Evolutionary conservation across 805 yeast species (phyloP), one percentile per base, ranked within the genome.

Genomic region (Pichia membranifaciens): DNA sequence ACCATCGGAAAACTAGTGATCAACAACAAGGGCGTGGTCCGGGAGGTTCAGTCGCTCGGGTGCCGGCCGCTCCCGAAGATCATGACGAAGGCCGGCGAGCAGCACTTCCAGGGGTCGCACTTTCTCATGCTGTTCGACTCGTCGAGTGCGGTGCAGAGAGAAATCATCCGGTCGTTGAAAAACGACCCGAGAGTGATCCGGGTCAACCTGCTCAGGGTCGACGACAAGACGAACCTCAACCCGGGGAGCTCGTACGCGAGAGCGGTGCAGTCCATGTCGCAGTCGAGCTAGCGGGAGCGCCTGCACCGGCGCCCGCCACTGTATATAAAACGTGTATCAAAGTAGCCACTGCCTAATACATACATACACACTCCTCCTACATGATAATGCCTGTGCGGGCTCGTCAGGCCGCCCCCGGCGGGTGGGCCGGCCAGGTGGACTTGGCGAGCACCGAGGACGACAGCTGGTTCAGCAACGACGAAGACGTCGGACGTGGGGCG

Each of bases 181-280:
- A 78, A 81, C 51, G 99, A 91, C 65, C 97, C 98, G 25, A 83
- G 98, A 69, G 84, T 93, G 53, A 78, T 91, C 50, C 77, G 96
- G 61, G 79, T 91, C 20, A 77, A 79, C 48, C 74, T 90, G 33
- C 74, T 84, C 46, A 87, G 80, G 62, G 81, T 81, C 45, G 74
- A 78, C 54, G 74, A 78, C 53, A 68, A 66, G 31, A 71, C 73
- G 52, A 68, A 68, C 34, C 70, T 82, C 49, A 81, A 79, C 53
- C 72, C 75, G 16, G 81, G 82, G 18, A 67, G 80, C 21, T 78
- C 88, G 1, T 66, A 79, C 45, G 77, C 78, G 45, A 76, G 78
- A 54, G 68, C 68, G 15, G 49, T 59, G 33, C 52, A 53, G 41
- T 54, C 59, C 15, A 51, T 64, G 47, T 48, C 50, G 2, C 50